Percentiles rank a stretch among this genome's conserved stretches.
These are phyloP conservation scores for Juncus effusus DNA, from an alignment of 176 grass and related monocot genomes.

Conservation along the genomic window DNA sequence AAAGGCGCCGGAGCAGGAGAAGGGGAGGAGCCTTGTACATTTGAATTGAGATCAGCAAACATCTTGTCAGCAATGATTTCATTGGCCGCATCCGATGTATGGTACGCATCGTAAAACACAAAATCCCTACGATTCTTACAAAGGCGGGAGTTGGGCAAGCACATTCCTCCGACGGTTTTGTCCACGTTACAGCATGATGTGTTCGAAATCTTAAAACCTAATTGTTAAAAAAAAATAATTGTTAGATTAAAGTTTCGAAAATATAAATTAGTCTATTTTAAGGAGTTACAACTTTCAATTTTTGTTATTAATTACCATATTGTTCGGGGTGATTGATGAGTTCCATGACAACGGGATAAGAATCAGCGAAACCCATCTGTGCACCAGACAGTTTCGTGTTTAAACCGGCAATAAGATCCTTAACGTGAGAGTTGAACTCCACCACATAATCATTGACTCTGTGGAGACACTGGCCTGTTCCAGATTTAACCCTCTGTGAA, in stretches of 20 bases:
- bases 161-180: slow-evolving; percentile 69
- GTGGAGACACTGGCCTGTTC: slow-evolving; percentile 60
- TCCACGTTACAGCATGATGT: slow-evolving; percentile 95
- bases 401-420: slow-evolving; percentile 36
- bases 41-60: slow-evolving; percentile 40
- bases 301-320: slow-evolving; percentile 45
- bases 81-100: slow-evolving; percentile 91
- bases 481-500: slow-evolving; percentile 66
- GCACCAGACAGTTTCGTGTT: slow-evolving; percentile 65
- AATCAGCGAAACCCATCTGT: slow-evolving; percentile 61
- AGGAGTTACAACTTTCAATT: not conserved
- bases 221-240: slow-evolving; percentile 19
- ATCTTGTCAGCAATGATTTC: slow-evolving; percentile 65
- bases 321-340: slow-evolving; percentile 69
- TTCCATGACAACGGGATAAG: slow-evolving; percentile 73
- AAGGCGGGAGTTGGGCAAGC: slow-evolving; percentile 77
- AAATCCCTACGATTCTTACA: slow-evolving; percentile 63
- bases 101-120: slow-evolving; percentile 95
- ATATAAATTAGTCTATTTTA: not conserved
- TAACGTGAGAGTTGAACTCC: slow-evolving; percentile 67
- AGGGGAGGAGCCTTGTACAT: slow-evolving; percentile 16
- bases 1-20: slow-evolving; percentile 27
- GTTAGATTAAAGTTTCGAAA: not conserved
- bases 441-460: slow-evolving; percentile 63
- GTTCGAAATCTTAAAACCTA: slow-evolving; percentile 73